Evolutionary conservation across 108 stramenopile species (phyloP), one percentile per base, ranked within the genome.

Genomic region (Cyclotella baltica): DNA sequence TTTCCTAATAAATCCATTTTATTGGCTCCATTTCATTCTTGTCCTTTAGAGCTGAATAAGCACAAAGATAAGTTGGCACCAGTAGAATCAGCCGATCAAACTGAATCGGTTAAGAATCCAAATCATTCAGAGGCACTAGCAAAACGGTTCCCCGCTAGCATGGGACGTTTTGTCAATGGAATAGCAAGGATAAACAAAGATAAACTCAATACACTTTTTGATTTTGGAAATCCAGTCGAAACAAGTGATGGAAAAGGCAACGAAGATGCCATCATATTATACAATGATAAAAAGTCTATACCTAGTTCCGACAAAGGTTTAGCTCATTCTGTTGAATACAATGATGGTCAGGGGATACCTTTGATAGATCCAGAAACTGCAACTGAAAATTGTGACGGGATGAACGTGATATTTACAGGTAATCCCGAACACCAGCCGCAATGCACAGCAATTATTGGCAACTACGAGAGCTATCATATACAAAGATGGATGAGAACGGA

Each of bases 381-480:
- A 9, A 91, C 88, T 5, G 85, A 84, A 48, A 87, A 91, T 76
- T 91, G 90, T 65, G 83, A 91, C 51, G 35, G 71, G 4, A 79
- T 91, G 79, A 87, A 89, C 61, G 83, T 91, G 4, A 75, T 89
- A n/a, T 62, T 86, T 29, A 86, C 85, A 18, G 77, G 80, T n/a
- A 75, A 77, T 57, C 75, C 75, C 15, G 75, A 77, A 28, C 19
- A 70, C 23, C 78, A 71, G 0, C n/a, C 72, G 19, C 86, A 89
- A 72, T 91, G 90, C 50, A 68, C 83, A 28, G 90, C 88, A 13
- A 53, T 88, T 15, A 66, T 87, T 33, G 88, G 88, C 31, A 78
- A 87, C 25, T 90, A 83, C 31, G 85, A 88, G 62, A 77, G 84
- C 16, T 90, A 85, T 78, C 90, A 90, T 50, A 65, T 90, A 28